These are phyloP conservation scores for Amorphotheca resinae DNA, from an alignment of 495 filamentous ascomycete species.

Conservation along the genomic window DNA sequence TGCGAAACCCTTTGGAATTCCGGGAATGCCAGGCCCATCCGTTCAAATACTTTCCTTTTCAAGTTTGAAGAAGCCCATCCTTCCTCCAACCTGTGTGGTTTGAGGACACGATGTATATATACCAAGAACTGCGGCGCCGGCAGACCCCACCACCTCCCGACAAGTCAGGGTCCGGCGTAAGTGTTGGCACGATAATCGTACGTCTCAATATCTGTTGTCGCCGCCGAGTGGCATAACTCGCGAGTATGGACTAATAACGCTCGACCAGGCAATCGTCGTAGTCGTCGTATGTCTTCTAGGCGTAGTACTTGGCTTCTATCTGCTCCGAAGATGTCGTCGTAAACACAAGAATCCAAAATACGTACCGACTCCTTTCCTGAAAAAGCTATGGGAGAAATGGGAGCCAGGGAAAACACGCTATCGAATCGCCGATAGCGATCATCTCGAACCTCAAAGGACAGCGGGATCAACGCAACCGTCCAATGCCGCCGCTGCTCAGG, in stretches of 20 bases:
- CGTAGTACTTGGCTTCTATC: constrained; percentile 32
- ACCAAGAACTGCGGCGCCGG: no score
- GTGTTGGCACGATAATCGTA: no score
- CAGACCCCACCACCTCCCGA: no score
- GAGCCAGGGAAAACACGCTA: constrained; percentile 25
- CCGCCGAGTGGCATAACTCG: no score
- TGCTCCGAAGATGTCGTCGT: constrained; percentile 35
- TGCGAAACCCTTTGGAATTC: no score
- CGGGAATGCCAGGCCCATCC: no score
- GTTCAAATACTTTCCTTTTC: no score
- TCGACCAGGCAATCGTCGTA: constrained; percentile 18
- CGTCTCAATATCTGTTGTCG: no score
- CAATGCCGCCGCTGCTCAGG: constrained; percentile 7
- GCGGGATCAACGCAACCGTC: constrained; percentile 6
- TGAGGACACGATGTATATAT: no score
- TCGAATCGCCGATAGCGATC: constrained; percentile 18
- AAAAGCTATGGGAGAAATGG: constrained; percentile 50
- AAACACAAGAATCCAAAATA: constrained; percentile 36
- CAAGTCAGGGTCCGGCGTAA: no score
- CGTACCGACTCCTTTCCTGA: constrained; percentile 44
- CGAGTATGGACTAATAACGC: neutral
- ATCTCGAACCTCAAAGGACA: constrained; percentile 14
- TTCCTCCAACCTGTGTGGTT: no score
- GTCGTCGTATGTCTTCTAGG: constrained; percentile 28
- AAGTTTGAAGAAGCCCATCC: no score